Conservation (phyloP, 257 asterid genomes). For the Fraxinus americana region DNA sequence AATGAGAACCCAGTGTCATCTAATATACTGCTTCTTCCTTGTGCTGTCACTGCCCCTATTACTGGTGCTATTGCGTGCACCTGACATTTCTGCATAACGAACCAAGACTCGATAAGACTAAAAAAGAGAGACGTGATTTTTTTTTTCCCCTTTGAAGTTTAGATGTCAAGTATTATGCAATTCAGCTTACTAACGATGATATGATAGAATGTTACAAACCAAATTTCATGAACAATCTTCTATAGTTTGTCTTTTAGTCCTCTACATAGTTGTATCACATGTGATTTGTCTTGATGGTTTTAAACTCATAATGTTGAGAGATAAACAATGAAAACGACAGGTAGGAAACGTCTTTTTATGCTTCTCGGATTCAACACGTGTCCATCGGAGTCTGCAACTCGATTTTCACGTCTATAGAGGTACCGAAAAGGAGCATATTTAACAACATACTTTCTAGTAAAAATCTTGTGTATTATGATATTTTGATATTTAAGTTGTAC, state of each 20-base stretch:
- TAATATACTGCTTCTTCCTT: slow-evolving; percentile 70
- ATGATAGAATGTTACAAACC: background rate
- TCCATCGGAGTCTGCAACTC: background rate
- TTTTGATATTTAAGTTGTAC: background rate
- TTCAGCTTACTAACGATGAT: too few relatives aligned
- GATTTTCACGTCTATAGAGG: background rate
- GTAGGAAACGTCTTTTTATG: background rate
- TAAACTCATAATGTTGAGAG: background rate
- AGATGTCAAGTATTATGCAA: too few relatives aligned
- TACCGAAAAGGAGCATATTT: background rate
- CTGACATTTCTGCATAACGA: slow-evolving; percentile 53
- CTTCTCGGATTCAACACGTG: background rate
- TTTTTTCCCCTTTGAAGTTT: too few relatives aligned
- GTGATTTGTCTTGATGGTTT: background rate
- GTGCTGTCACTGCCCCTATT: slow-evolving; percentile 94
- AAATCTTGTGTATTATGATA: background rate
- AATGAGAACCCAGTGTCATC: slow-evolving; percentile 87
- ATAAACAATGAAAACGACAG: background rate
- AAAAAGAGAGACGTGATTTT: too few relatives aligned
- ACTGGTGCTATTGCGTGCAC: slow-evolving; percentile 84
- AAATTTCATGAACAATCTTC: background rate
- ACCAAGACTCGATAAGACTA: background rate
- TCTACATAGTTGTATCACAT: background rate
- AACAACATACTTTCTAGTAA: background rate
- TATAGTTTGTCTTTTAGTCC: background rate